Conservation (phyloP, 2,329 filamentous ascomycete species). For the Colletotrichum falcatum region DNA sequence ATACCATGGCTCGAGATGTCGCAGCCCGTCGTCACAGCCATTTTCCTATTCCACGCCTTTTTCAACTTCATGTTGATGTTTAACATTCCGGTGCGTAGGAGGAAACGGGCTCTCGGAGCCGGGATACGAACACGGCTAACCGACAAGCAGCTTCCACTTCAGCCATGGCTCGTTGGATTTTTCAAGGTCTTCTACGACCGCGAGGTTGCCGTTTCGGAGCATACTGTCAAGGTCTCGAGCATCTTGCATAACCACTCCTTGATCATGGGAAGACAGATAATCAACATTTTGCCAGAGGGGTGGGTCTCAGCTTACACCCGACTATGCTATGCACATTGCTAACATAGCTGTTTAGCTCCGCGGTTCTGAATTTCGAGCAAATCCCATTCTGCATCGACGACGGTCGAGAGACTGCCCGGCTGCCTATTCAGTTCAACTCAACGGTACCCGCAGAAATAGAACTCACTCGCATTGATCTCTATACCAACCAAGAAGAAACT, state of each 20-base stretch:
- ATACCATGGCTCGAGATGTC: slow-evolving; percentile 98
- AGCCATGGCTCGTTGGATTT: slow-evolving; percentile 77
- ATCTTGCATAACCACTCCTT: slow-evolving; percentile 93
- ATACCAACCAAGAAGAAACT: slow-evolving; percentile 82
- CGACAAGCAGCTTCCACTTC: slow-evolving; percentile 73
- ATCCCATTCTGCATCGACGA: slow-evolving; percentile 84
- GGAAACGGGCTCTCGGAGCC: background rate
- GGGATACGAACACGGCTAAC: slow-evolving; percentile 15
- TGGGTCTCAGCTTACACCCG: slow-evolving; percentile 50
- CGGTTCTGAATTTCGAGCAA: slow-evolving; percentile 85
- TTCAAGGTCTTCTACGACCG: slow-evolving; percentile 90
- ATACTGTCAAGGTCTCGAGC: slow-evolving; percentile 86
- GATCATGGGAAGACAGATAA: slow-evolving; percentile 95
- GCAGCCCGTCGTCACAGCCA: slow-evolving; percentile 75
- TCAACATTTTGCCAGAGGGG: slow-evolving; percentile 97
- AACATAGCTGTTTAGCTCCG: slow-evolving; percentile 69
- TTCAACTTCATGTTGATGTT: slow-evolving; percentile 93
- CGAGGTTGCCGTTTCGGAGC: slow-evolving; percentile 93
- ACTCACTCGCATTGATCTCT: slow-evolving; percentile 86
- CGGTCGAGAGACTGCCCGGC: slow-evolving; percentile 68
- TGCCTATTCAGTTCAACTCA: slow-evolving; percentile 94
- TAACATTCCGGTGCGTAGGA: slow-evolving; percentile 75
- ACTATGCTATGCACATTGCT: slow-evolving; percentile 18
- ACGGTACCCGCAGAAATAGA: slow-evolving; percentile 91
- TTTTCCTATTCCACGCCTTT: slow-evolving; percentile 79